Base-by-base conservation (phyloP, 805 yeast species). In the Ogataea pini region DNA sequence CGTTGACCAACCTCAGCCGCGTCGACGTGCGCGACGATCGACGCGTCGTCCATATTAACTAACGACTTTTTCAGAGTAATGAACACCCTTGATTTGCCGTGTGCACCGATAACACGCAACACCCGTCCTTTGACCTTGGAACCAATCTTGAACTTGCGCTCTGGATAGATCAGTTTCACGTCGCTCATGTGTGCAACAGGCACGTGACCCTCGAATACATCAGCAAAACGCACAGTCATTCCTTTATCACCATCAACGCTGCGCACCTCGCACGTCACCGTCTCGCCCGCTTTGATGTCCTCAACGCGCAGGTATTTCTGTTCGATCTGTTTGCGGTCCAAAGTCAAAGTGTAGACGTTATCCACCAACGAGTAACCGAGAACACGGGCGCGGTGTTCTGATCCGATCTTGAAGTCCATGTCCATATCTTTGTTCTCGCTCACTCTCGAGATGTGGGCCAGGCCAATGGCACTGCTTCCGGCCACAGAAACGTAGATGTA, bases 131-230 rank as follows among this genome's bases (percentile, higher is more conserved):
- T 86, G 25, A 89, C 88, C 56, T 83, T 86, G 36, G 85, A 72
- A 9, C 97, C 98, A 37, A 84, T 82, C 67, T 87, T 88, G 75
- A 85, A 92, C 61, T 89, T 89, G 72, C 94, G 80, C 69, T 94
- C 98, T 5, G 99, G 99, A 62, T 92, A 85, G 2, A 82, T 80
- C 54, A 92, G 73, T 63, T 82, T 85, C 49, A 86, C 77, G 66
- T 94, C 99, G 56, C 96, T 84, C 67, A 94, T 79, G 59, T 92
- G 96, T 20, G 71, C 62, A 22, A 81, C 73, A 12, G 88, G 85
- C 24, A 89, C 98, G 53, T 77, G 70, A 4, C 89, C 99, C 36
- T 77, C 83, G 55, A 85, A 87, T 42, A 78, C 76, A 44, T 80
- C 83, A 50, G 83, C 82, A 9, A 89, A 60, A 58, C 79, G 81